Evolutionary conservation across 805 yeast genomes (phyloP).

Genomic region (Yamadazyma sp.): DNA sequence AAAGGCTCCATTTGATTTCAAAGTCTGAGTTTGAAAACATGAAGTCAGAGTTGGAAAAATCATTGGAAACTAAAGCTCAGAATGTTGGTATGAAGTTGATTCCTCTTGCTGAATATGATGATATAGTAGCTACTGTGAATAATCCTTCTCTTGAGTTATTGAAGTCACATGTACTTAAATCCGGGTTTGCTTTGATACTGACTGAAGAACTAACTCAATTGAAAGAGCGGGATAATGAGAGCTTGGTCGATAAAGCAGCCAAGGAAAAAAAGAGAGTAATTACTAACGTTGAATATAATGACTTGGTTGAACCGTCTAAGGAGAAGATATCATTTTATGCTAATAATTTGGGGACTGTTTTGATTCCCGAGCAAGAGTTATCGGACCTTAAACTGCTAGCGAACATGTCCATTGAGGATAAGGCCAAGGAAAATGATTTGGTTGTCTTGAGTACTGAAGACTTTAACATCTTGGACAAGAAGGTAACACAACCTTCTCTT

Average conservation of each 20-base stretch:
- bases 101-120: conserved; percentile 10
- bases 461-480: conserved; percentile 24
- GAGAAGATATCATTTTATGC: conserved; percentile 19
- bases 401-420: conserved; percentile 10
- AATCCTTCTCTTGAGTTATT: conserved; percentile 7
- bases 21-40: conserved; percentile 3
- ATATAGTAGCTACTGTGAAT: conserved; percentile 5
- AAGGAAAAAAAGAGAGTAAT: conserved; percentile 16
- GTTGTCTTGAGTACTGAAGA: conserved; percentile 24
- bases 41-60: conserved; percentile 1
- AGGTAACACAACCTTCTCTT: conserved; percentile 24
- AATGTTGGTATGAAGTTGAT: conserved; percentile 6
- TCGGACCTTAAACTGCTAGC: neutral
- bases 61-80: conserved; percentile 12
- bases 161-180: neutral
- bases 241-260: conserved; percentile 19
- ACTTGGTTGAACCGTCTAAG: conserved; percentile 10
- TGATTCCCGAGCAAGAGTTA: conserved; percentile 16
- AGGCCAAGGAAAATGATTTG: conserved; percentile 27
- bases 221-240: conserved; percentile 6
- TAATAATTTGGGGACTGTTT: conserved; percentile 13
- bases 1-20: conserved; percentile 5
- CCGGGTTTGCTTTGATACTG: conserved; percentile 1
- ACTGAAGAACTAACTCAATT: neutral
- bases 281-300: conserved; percentile 8